Percentiles rank a stretch among this genome's conserved stretches.
Evolutionary conservation across 495 filamentous ascomycete genomes (phyloP).

Genomic region (Articulospora tetracladia): DNA sequence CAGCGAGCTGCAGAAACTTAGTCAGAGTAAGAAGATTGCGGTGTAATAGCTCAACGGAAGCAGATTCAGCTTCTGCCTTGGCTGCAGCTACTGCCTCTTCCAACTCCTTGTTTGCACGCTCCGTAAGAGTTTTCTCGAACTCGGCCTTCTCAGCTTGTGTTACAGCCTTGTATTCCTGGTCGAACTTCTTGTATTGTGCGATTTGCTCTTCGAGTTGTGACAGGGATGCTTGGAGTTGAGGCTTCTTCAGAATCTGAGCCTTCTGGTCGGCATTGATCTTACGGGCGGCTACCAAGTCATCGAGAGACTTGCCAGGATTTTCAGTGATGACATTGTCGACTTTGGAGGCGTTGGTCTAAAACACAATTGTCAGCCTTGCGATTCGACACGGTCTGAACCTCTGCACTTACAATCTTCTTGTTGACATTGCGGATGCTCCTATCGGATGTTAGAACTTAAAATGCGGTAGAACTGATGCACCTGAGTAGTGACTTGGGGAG

Average conservation of each 20-base stretch:
- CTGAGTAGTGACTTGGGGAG: not conserved
- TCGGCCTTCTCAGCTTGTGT: slow-evolving; percentile 65
- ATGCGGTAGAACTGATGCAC: not conserved
- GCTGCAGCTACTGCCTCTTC: slow-evolving; percentile 60
- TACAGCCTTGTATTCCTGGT: slow-evolving; percentile 69
- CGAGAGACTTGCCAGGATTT: slow-evolving; percentile 70
- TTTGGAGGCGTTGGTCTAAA: slow-evolving; percentile 70
- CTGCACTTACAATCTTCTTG: slow-evolving; percentile 77
- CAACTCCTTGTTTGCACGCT: slow-evolving; percentile 67
- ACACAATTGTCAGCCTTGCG: slow-evolving; percentile 1
- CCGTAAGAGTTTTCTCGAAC: slow-evolving; percentile 63
- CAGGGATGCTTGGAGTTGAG: slow-evolving; percentile 70
- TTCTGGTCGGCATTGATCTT: slow-evolving; percentile 95
- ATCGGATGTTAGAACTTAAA: slow-evolving; percentile 23
- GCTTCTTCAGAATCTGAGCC: slow-evolving; percentile 84
- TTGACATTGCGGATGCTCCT: slow-evolving; percentile 80
- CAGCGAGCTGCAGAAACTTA: slow-evolving; percentile 77
- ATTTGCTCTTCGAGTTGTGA: slow-evolving; percentile 81
- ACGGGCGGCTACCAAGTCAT: slow-evolving; percentile 74
- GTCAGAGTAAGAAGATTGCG: slow-evolving; percentile 62
- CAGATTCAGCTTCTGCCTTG: slow-evolving; percentile 50
- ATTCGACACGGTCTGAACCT: not conserved
- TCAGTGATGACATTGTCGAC: slow-evolving; percentile 75
- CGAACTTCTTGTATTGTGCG: slow-evolving; percentile 75
- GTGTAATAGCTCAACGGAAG: slow-evolving; percentile 47